These are phyloP conservation scores for Colletotrichum gigasporum DNA, from an alignment of 2,329 filamentous ascomycete species.

Conservation along the genomic window DNA sequence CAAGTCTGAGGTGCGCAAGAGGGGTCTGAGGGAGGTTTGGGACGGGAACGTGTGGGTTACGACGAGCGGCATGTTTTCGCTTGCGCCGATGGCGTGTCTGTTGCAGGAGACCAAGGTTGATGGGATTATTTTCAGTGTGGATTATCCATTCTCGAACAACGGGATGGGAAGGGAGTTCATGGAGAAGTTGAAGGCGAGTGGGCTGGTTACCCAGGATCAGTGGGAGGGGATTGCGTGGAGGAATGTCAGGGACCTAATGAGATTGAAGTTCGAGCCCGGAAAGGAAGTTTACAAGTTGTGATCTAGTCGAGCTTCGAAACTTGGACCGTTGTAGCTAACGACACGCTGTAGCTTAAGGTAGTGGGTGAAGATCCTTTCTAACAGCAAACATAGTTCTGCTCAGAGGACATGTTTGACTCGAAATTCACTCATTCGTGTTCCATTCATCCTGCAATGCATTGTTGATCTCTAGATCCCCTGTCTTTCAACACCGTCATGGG, in stretches of 20 bases:
- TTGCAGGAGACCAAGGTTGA: constrained; percentile 56
- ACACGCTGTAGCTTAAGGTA: too few species aligned
- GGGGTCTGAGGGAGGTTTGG: constrained; percentile 60
- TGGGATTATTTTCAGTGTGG: constrained; percentile 63
- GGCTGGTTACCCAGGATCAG: constrained; percentile 57
- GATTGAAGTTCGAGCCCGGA: constrained; percentile 34
- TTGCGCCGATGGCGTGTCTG: constrained; percentile 56
- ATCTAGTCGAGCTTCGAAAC: not conserved
- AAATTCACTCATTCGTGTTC: too few species aligned
- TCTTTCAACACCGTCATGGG: too few species aligned
- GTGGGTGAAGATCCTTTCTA: too few species aligned
- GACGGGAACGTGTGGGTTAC: constrained; percentile 66
- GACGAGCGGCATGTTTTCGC: constrained; percentile 61
- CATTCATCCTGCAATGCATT: too few species aligned
- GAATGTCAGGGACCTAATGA: constrained; percentile 60
- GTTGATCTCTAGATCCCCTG: too few species aligned
- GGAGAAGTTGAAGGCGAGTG: constrained; percentile 56
- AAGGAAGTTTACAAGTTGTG: not conserved
- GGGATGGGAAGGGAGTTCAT: constrained; percentile 58
- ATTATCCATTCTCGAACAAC: constrained; percentile 64
- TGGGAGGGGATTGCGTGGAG: constrained; percentile 58
- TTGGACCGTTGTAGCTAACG: not conserved
- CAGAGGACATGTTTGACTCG: too few species aligned
- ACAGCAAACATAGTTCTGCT: too few species aligned
- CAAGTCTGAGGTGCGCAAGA: constrained; percentile 39